These are phyloP conservation scores for Colletotrichum sojae DNA, from an alignment of 2,329 filamentous ascomycete genomes.

Conservation along the genomic window DNA sequence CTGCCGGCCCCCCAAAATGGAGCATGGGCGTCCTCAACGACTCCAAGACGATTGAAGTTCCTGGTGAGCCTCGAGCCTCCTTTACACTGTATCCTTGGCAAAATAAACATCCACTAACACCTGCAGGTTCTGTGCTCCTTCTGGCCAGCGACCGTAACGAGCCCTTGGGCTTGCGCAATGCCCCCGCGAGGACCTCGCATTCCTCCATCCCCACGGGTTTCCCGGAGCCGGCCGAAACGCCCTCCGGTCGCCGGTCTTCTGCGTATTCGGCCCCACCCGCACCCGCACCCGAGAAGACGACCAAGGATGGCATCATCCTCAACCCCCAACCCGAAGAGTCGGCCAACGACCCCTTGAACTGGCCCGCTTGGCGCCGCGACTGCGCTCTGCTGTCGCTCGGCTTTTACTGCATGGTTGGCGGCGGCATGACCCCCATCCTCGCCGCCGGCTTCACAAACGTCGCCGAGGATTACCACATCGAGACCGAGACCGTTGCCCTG, in stretches of 20 bases:
- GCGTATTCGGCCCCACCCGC: constrained; percentile 34
- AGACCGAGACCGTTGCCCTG: constrained; percentile 81
- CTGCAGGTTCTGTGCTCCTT: constrained; percentile 69
- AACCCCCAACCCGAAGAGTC: constrained; percentile 95
- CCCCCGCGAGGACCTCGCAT: constrained; percentile 70
- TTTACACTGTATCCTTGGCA: neutral
- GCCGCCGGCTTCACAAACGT: constrained; percentile 92
- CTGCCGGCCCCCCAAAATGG: constrained; percentile 60
- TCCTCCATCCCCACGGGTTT: constrained; percentile 68
- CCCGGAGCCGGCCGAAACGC: constrained; percentile 38
- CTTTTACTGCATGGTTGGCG: constrained; percentile 93
- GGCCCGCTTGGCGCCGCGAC: constrained; percentile 87
- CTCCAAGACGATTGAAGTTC: constrained; percentile 85
- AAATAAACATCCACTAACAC: neutral
- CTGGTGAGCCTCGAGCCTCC: constrained; percentile 69
- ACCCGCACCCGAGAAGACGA: constrained; percentile 76
- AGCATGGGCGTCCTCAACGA: constrained; percentile 88
- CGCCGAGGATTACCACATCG: constrained; percentile 74
- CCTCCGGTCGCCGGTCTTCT: constrained; percentile 30
- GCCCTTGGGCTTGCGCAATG: constrained; percentile 70
- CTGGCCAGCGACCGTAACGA: constrained; percentile 70
- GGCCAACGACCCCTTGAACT: constrained; percentile 92
- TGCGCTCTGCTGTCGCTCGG: constrained; percentile 84
- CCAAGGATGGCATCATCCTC: constrained; percentile 87
- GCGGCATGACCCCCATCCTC: constrained; percentile 91